These are phyloP conservation scores for Boletellus ananas DNA, from an alignment of 768 basidiomycete genomes.

Conservation along the genomic window DNA sequence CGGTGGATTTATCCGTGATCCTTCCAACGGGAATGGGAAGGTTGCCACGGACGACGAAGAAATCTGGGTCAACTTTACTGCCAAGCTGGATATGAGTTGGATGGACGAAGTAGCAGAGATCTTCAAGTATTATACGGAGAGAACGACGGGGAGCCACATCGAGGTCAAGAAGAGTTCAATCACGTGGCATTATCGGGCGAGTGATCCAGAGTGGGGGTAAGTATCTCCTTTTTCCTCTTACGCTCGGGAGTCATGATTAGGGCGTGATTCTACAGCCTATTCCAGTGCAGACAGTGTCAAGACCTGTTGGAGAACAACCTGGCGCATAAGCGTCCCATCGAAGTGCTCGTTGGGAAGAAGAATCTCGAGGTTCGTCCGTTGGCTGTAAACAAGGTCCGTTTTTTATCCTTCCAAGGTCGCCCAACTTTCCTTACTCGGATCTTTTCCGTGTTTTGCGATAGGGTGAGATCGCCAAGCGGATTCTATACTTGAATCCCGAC, in stretches of 20 bases:
- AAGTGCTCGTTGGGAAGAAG: constrained; percentile 97
- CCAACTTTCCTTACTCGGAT: neutral
- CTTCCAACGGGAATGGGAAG: constrained; percentile 39
- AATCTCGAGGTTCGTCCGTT: constrained; percentile 95
- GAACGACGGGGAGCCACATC: constrained; percentile 94
- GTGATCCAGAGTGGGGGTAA: constrained; percentile 95
- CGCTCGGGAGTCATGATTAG: neutral
- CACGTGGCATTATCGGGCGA: constrained; percentile 94
- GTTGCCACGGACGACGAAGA: constrained; percentile 20
- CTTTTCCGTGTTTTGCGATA: constrained; percentile 11
- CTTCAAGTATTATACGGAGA: constrained; percentile 94
- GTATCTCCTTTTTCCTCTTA: constrained; percentile 28
- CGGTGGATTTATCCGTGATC: constrained; percentile 84
- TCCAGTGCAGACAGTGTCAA: constrained; percentile 96
- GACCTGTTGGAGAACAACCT: constrained; percentile 94
- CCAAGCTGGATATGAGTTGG: constrained; percentile 94
- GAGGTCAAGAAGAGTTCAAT: constrained; percentile 97
- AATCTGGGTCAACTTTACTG: constrained; percentile 85
- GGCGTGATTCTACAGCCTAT: constrained; percentile 45
- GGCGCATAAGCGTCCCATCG: constrained; percentile 90
- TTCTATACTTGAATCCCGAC: constrained; percentile 89
- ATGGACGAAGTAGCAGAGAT: constrained; percentile 94
- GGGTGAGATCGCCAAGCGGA: constrained; percentile 96
- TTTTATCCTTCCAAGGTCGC: neutral
- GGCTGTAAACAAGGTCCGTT: constrained; percentile 81